Evolutionary conservation across 306 rosid genomes (phyloP), one percentile per base, ranked within the genome.

Genomic region (Acmispon strigosus): DNA sequence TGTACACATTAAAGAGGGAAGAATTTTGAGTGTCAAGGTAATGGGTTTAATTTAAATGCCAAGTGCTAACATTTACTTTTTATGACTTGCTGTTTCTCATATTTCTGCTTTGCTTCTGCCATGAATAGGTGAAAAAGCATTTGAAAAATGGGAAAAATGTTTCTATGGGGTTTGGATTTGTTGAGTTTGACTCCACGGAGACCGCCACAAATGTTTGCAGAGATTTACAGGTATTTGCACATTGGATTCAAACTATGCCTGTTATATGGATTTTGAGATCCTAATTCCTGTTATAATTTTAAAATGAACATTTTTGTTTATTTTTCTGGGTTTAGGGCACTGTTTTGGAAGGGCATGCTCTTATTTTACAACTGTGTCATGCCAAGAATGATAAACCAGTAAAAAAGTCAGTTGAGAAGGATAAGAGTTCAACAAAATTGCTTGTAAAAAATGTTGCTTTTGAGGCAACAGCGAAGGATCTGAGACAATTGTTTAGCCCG

Each of bases 91-190:
- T 29, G 39, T 58, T 34, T 39, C 55, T 82, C 44, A 60, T 53
- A 49, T 16, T 56, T 74, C 47, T 66, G 43, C 56, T 45, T 70
- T 58, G 13, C 71, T 74, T 68, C 29, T 44, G 69, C 61, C 44
- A 36, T 19, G 11, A 78, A 74, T 81, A 91, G 97, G 91, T 95
- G 72, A 86, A 87, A 80, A 89, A 89, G 88, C 97, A 88, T 76
- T 36, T 83, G 78, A 91, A 91, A 86, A 89, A 82, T 9, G 97
- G 99, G 73, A 89, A 91, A 74, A 77, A 82, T 70, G 87, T 91
- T 66, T 91, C 97, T 29, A 86, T 81, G 96, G 99, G 99, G 65
- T 95, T 79, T 85, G 99, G 99, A 78, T 91, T 95, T 62, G 37
- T 85, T 22, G 96, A 95, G 80, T 86, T 89, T 63, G 96, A 91